Base-by-base conservation (phyloP, 192 early-diverging fungal species). In the Coemansia nantahalensis region DNA sequence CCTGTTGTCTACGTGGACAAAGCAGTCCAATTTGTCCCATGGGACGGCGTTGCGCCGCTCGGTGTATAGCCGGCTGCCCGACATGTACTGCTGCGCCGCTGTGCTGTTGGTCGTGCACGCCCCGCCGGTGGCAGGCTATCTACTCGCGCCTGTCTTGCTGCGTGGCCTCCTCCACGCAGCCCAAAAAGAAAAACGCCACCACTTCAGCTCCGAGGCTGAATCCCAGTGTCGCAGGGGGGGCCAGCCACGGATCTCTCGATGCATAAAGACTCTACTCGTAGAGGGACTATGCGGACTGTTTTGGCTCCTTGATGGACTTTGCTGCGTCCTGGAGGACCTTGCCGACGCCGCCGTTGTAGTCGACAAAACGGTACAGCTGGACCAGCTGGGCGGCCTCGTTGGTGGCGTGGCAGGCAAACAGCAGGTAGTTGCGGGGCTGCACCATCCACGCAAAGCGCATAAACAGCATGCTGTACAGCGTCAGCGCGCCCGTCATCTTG, bases 371-470 rank as follows among this genome's bases (percentile, higher is more conserved):
- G 59, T 84, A 87, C 9, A 87, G 86, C 70, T 98, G 95, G 3
- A 79, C 68, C 40, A 94, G 68, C 77, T 98, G 95, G n/a, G 87
- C 90, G 10, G 32, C 65, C 74, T 92, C 91, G 72, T 98, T 98
- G 15, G 90, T 87, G 22, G 83, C 80, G 54, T 98, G 95, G 80
- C 90, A 93, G 11, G 90, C 93, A 64, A 98, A 92, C 56, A 98
- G 79, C 22, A 98, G 78, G 57, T 86, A 84, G 79, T 98, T 98
- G 37, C 83, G 52, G 3, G 95, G 95, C 48, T 83, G 80, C 15
- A 98, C 95, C 78, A 85, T 84, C 82, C 87, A 88, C 3, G 95
- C 91, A 56, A 98, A 98, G 23, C 92, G 85, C 92, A 94, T 94
- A 62, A 98, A 98, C 50, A 94, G 65, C 23, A 79, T 59, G 30